Conservation (phyloP, 108 stramenopile species). For the Chaetoceros tenuissimus region DNA sequence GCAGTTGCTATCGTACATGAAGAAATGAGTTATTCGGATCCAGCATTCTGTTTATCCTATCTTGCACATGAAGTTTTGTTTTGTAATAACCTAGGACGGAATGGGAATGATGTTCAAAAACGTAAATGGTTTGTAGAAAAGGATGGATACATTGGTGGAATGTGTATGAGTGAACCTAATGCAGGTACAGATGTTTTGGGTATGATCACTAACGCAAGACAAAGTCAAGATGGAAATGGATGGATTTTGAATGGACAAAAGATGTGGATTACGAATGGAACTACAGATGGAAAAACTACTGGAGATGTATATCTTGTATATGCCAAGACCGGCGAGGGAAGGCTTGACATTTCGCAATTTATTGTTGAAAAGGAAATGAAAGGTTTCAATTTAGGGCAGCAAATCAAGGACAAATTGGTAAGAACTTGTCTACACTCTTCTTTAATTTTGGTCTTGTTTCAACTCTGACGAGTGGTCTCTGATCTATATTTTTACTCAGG, state of each 20-base stretch:
- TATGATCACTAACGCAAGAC: conserved; percentile 81
- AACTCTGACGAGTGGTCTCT: conserved; percentile 53
- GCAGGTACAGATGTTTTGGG: conserved; percentile 98
- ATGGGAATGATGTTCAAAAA: conserved; percentile 78
- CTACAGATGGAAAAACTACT: conserved; percentile 74
- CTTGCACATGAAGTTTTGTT: conserved; percentile 85
- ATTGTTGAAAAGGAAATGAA: conserved; percentile 93
- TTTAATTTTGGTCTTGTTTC: too few species aligned
- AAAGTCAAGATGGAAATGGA: conserved; percentile 25
- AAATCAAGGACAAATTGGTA: conserved; percentile 93
- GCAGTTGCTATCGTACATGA: conserved; percentile 82
- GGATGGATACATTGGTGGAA: conserved; percentile 87
- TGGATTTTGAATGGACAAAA: conserved; percentile 92
- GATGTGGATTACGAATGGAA: conserved; percentile 99
- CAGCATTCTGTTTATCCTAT: conserved; percentile 95
- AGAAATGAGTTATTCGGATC: conserved; percentile 91
- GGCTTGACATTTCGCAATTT: conserved; percentile 83
- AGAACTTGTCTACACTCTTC: too few species aligned
- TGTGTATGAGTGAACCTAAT: conserved; percentile 98
- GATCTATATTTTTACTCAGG: conserved; percentile 56
- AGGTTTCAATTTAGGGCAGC: conserved; percentile 93
- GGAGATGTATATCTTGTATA: conserved; percentile 96
- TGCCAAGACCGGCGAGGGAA: conserved; percentile 79
- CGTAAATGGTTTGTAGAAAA: conserved; percentile 61
- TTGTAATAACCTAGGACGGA: conserved; percentile 83